Conservation (phyloP, 1,284 basidiomycete species). For the Ganoderma sinense region DNA sequence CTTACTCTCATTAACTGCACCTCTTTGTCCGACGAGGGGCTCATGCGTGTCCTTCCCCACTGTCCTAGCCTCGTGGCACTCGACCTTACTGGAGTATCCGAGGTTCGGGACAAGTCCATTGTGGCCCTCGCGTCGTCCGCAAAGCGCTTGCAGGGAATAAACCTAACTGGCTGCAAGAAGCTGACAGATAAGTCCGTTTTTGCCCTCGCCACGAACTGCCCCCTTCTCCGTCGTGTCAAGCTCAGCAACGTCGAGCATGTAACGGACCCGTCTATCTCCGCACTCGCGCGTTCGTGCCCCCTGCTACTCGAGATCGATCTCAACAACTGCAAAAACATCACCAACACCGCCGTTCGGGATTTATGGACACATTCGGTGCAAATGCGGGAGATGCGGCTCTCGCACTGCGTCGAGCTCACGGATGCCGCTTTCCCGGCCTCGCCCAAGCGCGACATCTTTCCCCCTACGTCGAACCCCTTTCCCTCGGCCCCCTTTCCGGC, state of each 20-base stretch:
- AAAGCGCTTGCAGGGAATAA: slow-evolving; percentile 89
- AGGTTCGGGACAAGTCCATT: slow-evolving; percentile 78
- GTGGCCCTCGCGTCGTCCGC: slow-evolving; percentile 76
- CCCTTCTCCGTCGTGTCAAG: slow-evolving; percentile 88
- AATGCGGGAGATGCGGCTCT: slow-evolving; percentile 92
- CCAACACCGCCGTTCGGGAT: slow-evolving; percentile 82
- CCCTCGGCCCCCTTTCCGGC: slow-evolving; percentile 33
- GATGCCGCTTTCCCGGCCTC: slow-evolving; percentile 89
- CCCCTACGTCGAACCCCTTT: slow-evolving; percentile 55
- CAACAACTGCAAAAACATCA: slow-evolving; percentile 82
- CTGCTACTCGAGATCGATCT: slow-evolving; percentile 95
- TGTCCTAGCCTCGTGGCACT: slow-evolving; percentile 87
- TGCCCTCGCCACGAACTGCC: slow-evolving; percentile 80
- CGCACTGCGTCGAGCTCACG: slow-evolving; percentile 82
- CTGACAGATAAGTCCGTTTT: slow-evolving; percentile 84
- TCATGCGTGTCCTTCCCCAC: slow-evolving; percentile 73
- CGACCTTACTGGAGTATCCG: slow-evolving; percentile 82
- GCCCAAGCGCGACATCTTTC: slow-evolving; percentile 47
- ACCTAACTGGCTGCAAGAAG: slow-evolving; percentile 85
- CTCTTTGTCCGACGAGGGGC: slow-evolving; percentile 71
- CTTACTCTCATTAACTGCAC: slow-evolving; percentile 91
- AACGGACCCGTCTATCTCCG: slow-evolving; percentile 83
- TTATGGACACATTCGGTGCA: slow-evolving; percentile 84
- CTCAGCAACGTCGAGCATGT: slow-evolving; percentile 80
- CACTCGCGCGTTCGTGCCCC: slow-evolving; percentile 85